A percentile compares a stretch with the other conserved stretches of the same genome.
These are phyloP conservation scores for Leishmania amazonensis DNA, from an alignment of 208 protist species.

Conservation along the genomic window DNA sequence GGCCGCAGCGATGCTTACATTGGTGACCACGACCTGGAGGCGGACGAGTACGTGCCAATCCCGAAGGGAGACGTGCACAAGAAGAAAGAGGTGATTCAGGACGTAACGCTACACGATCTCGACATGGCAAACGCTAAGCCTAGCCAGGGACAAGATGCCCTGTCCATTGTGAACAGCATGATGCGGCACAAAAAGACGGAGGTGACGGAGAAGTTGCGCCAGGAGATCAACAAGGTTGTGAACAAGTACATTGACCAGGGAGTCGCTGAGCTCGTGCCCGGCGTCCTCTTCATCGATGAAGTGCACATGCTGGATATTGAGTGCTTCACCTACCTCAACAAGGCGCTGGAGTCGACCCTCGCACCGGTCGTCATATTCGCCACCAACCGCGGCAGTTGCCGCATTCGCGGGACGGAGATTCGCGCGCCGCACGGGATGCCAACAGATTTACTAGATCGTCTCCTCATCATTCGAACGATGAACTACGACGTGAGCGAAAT, in stretches of 20 bases:
- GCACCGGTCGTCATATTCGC: constrained; percentile 99
- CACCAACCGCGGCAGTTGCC: constrained; percentile 99
- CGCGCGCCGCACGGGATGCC: constrained; percentile 99
- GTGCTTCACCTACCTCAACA: constrained; percentile 99
- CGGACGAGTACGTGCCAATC: constrained; percentile 99
- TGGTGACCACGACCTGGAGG: constrained; percentile 97
- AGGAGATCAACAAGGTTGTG: constrained; percentile 99
- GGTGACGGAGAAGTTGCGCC: constrained; percentile 99
- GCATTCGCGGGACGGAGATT: constrained; percentile 98
- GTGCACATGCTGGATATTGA: constrained; percentile 99
- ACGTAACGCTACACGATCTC: constrained; percentile 99
- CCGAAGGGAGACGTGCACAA: constrained; percentile 99
- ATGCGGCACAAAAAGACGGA: constrained; percentile 99
- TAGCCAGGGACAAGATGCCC: constrained; percentile 97
- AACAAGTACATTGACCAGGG: constrained; percentile 99
- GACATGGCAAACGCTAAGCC: constrained; percentile 99
- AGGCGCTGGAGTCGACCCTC: constrained; percentile 99
- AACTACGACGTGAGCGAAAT: constrained; percentile 98
- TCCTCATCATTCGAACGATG: constrained; percentile 99
- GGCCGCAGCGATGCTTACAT: constrained; percentile 96
- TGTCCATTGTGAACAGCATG: constrained; percentile 97
- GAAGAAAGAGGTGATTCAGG: constrained; percentile 99
- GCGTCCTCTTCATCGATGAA: constrained; percentile 99
- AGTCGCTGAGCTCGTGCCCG: constrained; percentile 99
- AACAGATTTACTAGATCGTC: constrained; percentile 99